Evolutionary conservation across 257 asterid genomes (phyloP).

Genomic region (Parsonsia alboflavescens): DNA sequence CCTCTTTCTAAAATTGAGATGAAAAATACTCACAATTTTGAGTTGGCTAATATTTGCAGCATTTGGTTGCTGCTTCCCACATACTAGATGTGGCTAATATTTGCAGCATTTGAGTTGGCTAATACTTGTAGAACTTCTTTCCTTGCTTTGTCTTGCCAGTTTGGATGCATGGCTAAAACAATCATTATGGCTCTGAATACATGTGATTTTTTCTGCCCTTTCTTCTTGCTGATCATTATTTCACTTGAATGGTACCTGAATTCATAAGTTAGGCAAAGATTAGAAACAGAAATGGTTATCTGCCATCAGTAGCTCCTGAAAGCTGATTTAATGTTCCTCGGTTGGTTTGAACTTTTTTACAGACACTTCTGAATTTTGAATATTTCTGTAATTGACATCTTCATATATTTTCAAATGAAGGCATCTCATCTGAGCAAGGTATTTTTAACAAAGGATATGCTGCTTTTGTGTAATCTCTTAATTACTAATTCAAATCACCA

Average conservation of each 20-base stretch:
- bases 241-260: no score
- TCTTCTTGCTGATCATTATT: background rate
- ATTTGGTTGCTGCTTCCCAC: conserved; percentile 33
- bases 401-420: conserved; percentile 21
- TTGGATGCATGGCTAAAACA: conserved; percentile 45
- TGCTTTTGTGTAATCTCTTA: conserved; percentile 51
- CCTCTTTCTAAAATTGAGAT: background rate
- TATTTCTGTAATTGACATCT: background rate
- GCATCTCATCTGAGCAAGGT: conserved; percentile 91
- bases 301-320: background rate
- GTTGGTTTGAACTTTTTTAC: background rate
- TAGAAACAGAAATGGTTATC: background rate
- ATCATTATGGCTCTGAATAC: no score
- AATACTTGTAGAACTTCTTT: conserved; percentile 38
- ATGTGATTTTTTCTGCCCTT: no score
- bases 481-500: conserved; percentile 56
- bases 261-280: background rate
- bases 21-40: conserved; percentile 41
- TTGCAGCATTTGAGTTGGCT: no score
- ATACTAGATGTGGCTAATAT: no score
- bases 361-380: background rate
- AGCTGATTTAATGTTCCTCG: background rate
- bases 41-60: conserved; percentile 37
- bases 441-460: conserved; percentile 75
- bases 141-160: conserved; percentile 56